phyloP scores from a whole-genome alignment of 495 filamentous ascomycete species.

The Neurospora tetrasperma region DNA sequence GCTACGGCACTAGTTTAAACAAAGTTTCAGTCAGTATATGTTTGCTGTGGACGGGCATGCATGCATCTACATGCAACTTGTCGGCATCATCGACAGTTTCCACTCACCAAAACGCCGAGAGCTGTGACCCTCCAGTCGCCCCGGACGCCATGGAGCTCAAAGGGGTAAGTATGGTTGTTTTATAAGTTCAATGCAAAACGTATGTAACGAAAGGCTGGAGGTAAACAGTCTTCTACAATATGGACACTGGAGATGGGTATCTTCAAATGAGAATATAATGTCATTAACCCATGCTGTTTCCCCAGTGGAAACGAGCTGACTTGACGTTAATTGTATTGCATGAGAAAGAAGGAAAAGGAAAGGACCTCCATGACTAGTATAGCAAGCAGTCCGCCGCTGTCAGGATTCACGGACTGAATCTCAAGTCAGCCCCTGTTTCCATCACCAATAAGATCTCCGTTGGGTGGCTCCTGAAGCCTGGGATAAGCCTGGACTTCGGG shows the following conservation, averaged over 20 bases:
- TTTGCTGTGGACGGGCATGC: background rate
- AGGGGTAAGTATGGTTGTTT: background rate
- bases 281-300: background rate
- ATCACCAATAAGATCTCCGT: background rate
- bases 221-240: background rate
- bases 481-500: background rate
- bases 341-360: background rate
- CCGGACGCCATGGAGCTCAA: slow-evolving; percentile 12
- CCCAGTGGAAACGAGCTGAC: background rate
- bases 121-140: slow-evolving; percentile 25
- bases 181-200: background rate
- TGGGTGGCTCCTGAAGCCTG: background rate
- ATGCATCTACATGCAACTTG: background rate
- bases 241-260: background rate
- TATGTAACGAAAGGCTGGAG: background rate
- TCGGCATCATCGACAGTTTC: background rate
- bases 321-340: background rate
- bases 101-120: slow-evolving; percentile 33
- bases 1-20: slow-evolving; percentile 26
- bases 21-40: background rate
- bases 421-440: background rate
- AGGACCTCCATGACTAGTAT: background rate
- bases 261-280: background rate
- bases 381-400: background rate
- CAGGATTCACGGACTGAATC: background rate